phyloP scores from a whole-genome alignment of 2,329 filamentous ascomycete species.

The Venturia aucupariae region DNA sequence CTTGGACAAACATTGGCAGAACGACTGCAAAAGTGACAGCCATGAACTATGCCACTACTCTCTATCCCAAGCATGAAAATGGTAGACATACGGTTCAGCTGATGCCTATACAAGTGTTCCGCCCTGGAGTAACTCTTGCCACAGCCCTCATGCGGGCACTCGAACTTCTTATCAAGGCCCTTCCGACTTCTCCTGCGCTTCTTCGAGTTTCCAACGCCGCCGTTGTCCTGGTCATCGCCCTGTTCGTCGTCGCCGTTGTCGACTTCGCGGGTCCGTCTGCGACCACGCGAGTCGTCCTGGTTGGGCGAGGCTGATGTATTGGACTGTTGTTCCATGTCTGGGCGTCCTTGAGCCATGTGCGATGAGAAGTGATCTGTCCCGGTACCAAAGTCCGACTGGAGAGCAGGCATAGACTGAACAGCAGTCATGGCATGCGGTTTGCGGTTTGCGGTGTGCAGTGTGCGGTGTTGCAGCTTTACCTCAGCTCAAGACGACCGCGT shows the following conservation, averaged over 20 bases:
- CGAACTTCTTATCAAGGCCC: slow-evolving; percentile 61
- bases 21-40: neutral
- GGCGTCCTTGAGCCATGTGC: slow-evolving; percentile 9
- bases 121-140: slow-evolving; percentile 95
- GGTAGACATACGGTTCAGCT: slow-evolving; percentile 69
- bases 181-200: slow-evolving; percentile 66
- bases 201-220: slow-evolving; percentile 25
- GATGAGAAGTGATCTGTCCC: slow-evolving; percentile 9
- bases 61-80: slow-evolving; percentile 15
- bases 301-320: slow-evolving; percentile 4
- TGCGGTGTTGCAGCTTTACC: neutral
- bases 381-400: slow-evolving; percentile 9
- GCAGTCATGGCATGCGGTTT: slow-evolving; percentile 14
- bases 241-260: slow-evolving; percentile 23
- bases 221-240: slow-evolving; percentile 21
- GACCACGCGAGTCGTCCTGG: slow-evolving; percentile 26
- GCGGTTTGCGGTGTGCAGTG: slow-evolving; percentile 9
- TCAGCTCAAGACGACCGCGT: neutral
- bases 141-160: slow-evolving; percentile 74
- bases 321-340: slow-evolving; percentile 9
- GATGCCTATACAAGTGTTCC: slow-evolving; percentile 92
- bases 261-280: slow-evolving; percentile 29
- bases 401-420: slow-evolving; percentile 12
- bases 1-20: neutral
- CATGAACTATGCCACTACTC: neutral